Evolutionary conservation across 1,284 basidiomycete genomes (phyloP), one percentile per base, ranked within the genome.

Genomic region (Ustilago crameri): DNA sequence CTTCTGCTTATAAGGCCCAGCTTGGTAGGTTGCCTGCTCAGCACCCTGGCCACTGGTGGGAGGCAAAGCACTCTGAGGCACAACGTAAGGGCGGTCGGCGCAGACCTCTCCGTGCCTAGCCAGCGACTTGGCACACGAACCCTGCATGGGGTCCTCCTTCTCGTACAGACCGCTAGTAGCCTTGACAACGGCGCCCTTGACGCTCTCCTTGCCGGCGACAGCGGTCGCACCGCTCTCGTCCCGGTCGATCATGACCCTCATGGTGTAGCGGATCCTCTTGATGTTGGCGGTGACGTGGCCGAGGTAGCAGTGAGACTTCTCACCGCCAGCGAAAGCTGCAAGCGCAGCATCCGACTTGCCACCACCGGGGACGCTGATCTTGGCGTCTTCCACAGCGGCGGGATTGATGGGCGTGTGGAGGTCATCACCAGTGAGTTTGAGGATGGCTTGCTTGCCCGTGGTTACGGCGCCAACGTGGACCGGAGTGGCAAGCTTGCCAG

Each of bases 111-210:
- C 66, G 26, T 62, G 59, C 8, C 60, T 42, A 15, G 66, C 60
- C 37, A 69, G 41, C 9, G 59, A 48, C 66, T 63, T 69, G 26
- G 66, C 66, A 42, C 60, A 69, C 15, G 60, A 55, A 7, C 66
- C 66, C 32, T 52, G 38, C 15, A 63, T 44, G 3, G 66, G 66
- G 43, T 63, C 34, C 35, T 32, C 9, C 10, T 34, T 34, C 26
- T 55, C 51, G 56, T 69, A 69, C 30, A 69, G 38, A 45, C 60
- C 66, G 30, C 54, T 59, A 4, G 66, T 69, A 3, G 59, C 56
- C 45, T 69, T 69, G 26, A 69, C 10, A 14, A 69, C 60, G 4
- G 43, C 38, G 9, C 59, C 66, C 14, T 24, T 30, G 5, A 52
- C 22, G 20, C 41, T 38, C 0, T 59, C 51, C 0, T 37, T 34